Evolutionary conservation across 2,329 filamentous ascomycete species (phyloP).

Genomic region (Cytospora schulzeri): DNA sequence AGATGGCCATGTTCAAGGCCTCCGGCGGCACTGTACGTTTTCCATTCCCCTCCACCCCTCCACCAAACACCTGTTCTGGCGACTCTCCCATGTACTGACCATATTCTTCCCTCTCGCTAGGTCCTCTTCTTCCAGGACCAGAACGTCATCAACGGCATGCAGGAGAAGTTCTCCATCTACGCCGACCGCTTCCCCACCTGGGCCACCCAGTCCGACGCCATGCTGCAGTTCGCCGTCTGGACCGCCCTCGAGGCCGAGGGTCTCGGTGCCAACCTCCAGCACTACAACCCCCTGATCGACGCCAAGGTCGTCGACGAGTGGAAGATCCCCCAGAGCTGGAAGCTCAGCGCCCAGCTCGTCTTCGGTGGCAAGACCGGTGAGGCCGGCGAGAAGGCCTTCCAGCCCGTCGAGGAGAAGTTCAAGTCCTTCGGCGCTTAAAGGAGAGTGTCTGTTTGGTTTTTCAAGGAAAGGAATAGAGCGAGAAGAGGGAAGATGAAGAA

Average conservation of each 20-base stretch:
- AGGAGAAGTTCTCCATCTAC: slow-evolving; percentile 71
- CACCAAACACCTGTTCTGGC: neutral
- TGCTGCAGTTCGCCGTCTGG: slow-evolving; percentile 83
- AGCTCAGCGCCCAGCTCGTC: slow-evolving; percentile 79
- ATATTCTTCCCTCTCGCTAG: slow-evolving; percentile 37
- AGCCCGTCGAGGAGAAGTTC: slow-evolving; percentile 66
- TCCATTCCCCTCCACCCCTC: neutral
- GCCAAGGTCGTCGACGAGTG: slow-evolving; percentile 68
- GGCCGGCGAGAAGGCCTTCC: slow-evolving; percentile 64
- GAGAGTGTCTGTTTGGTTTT: neutral
- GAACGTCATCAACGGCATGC: slow-evolving; percentile 63
- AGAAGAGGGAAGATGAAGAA: neutral
- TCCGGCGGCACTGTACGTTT: slow-evolving; percentile 75
- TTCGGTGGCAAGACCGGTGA: slow-evolving; percentile 68
- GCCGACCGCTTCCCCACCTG: slow-evolving; percentile 79
- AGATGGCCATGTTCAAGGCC: slow-evolving; percentile 61
- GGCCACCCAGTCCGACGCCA: slow-evolving; percentile 76
- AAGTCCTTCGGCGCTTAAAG: slow-evolving; percentile 62
- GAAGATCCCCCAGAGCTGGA: slow-evolving; percentile 72
- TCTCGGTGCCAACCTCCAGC: slow-evolving; percentile 85
- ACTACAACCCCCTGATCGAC: slow-evolving; percentile 89
- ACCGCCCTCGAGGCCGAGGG: slow-evolving; percentile 81
- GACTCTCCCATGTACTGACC: neutral
- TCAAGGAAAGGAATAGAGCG: neutral
- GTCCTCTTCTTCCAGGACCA: slow-evolving; percentile 87